Conservation (phyloP, 257 asterid species). For the Apocynum venetum region DNA sequence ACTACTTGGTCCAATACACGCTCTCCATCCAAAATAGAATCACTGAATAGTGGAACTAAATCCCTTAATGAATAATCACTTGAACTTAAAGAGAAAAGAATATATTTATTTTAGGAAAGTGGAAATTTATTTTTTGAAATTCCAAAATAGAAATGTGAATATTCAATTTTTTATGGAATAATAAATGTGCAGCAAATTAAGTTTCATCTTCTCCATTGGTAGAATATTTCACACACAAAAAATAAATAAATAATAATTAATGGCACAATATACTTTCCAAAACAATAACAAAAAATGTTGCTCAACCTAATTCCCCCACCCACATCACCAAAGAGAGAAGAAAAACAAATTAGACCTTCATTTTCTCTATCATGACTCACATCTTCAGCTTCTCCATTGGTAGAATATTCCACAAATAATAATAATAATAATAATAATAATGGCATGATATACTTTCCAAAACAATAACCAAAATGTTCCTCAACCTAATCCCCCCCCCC, state of each 20-base stretch:
- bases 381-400: neutral
- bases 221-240: too few relatives aligned
- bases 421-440: too few relatives aligned
- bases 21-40: neutral
- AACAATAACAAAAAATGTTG: too few relatives aligned
- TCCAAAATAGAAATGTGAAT: neutral
- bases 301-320: too few relatives aligned
- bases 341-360: too few relatives aligned
- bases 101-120: neutral
- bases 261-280: too few relatives aligned
- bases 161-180: neutral
- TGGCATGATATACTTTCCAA: neutral
- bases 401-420: neutral
- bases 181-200: neutral
- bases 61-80: neutral
- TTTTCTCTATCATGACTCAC: too few relatives aligned
- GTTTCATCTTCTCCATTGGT: neutral
- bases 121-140: neutral
- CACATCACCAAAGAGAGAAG: too few relatives aligned
- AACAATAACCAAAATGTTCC: neutral
- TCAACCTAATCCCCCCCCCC: neutral
- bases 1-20: neutral
- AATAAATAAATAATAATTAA: too few relatives aligned
- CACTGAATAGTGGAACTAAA: neutral
- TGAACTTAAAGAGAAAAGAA: neutral